Evolutionary conservation across 2,329 filamentous ascomycete species (phyloP).

Genomic region (Arthrobotrys entomopaga): DNA sequence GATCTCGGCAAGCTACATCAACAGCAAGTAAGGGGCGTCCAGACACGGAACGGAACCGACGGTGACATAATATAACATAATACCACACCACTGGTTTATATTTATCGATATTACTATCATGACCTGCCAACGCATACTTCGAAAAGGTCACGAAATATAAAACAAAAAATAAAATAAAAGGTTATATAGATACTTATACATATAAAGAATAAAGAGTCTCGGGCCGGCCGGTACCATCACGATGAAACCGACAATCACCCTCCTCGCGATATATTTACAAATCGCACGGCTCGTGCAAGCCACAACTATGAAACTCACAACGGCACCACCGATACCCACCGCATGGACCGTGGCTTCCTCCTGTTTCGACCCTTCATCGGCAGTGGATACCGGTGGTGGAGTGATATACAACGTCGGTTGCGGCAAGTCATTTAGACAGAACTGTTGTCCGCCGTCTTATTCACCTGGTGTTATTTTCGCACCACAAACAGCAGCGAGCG

Average conservation of each 20-base stretch:
- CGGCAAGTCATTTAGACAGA: conserved; percentile 20
- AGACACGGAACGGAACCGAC: neutral
- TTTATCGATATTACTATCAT: too few species aligned
- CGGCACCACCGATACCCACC: conserved; percentile 29
- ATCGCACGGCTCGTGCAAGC: too few species aligned
- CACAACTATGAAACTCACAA: conserved; percentile 25
- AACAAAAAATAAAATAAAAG: too few species aligned
- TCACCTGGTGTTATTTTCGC: conserved; percentile 20
- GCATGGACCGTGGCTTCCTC: conserved; percentile 27
- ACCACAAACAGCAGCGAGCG: neutral
- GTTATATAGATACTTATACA: too few species aligned
- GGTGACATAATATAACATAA: too few species aligned
- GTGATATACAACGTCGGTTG: conserved; percentile 45
- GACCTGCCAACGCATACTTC: too few species aligned
- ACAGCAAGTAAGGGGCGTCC: neutral
- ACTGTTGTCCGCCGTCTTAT: conserved; percentile 39
- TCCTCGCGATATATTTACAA: too few species aligned
- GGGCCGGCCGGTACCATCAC: too few species aligned
- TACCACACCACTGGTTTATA: too few species aligned
- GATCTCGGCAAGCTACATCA: too few species aligned
- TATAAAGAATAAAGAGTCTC: too few species aligned
- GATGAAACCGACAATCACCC: neutral
- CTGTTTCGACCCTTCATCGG: conserved; percentile 20
- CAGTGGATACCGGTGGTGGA: conserved; percentile 12
- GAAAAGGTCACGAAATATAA: too few species aligned